Evolutionary conservation across 257 asterid species (phyloP).

Genomic region (Orobanche coerulescens): DNA sequence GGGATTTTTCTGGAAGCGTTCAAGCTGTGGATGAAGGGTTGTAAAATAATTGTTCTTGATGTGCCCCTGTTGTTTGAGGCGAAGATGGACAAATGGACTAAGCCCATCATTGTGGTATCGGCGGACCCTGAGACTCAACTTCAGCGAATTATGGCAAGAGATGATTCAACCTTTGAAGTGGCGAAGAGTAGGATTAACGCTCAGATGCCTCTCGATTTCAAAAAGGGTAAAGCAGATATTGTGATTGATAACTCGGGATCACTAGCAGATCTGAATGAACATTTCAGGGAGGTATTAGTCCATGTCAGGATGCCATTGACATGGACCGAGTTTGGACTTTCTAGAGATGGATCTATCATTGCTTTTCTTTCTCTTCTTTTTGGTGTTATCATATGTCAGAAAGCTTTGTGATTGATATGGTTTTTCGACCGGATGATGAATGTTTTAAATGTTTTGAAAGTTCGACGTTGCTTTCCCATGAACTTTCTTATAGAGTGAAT

Average conservation of each 20-base stretch:
- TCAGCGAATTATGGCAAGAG: slow-evolving; percentile 65
- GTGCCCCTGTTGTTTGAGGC: slow-evolving; percentile 92
- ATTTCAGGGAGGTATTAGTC: slow-evolving; percentile 42
- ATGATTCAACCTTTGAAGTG: slow-evolving; percentile 58
- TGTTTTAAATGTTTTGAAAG: too few relatives aligned
- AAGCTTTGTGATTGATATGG: slow-evolving; percentile 30
- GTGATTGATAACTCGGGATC: slow-evolving; percentile 74
- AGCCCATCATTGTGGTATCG: slow-evolving; percentile 82
- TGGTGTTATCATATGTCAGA: slow-evolving; percentile 45
- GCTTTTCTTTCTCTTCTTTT: slow-evolving; percentile 48
- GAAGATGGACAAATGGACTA: slow-evolving; percentile 80
- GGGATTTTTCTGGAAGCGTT: slow-evolving; percentile 63
- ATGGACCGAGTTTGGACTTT: slow-evolving; percentile 69
- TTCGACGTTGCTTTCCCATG: too few relatives aligned
- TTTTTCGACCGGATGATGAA: too few relatives aligned
- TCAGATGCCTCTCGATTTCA: slow-evolving; percentile 80
- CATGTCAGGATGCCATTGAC: slow-evolving; percentile 63
- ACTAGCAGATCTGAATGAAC: slow-evolving; percentile 48
- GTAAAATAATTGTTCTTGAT: slow-evolving; percentile 63
- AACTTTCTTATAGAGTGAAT: too few relatives aligned
- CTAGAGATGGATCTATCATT: slow-evolving; percentile 65
- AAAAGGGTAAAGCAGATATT: slow-evolving; percentile 62
- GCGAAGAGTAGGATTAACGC: slow-evolving; percentile 69
- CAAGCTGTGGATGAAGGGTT: slow-evolving; percentile 79
- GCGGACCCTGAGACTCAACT: slow-evolving; percentile 86